phyloP scores from a whole-genome alignment of 2,329 filamentous ascomycete species.

The Zarea fungicola region DNA sequence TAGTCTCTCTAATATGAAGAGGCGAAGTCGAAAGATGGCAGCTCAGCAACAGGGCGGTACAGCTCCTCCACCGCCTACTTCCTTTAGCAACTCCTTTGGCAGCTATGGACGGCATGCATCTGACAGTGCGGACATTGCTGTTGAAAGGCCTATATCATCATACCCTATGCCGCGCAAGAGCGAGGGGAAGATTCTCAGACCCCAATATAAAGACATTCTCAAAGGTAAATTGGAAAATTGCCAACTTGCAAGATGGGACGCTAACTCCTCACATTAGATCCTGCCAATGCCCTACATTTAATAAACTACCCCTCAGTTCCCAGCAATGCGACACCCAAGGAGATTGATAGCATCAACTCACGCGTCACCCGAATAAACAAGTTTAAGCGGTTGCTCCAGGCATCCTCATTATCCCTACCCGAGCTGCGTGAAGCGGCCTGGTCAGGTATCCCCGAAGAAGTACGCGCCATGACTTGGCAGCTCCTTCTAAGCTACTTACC shows the following conservation, averaged over 20 bases:
- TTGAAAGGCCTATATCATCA: slow-evolving; percentile 74
- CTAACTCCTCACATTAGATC: slow-evolving; percentile 43
- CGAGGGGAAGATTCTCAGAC: slow-evolving; percentile 91
- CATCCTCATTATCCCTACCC: slow-evolving; percentile 78
- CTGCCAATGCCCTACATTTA: slow-evolving; percentile 89
- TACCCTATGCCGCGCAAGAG: slow-evolving; percentile 86
- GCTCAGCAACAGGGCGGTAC: slow-evolving; percentile 32
- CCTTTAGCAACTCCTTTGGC: slow-evolving; percentile 33
- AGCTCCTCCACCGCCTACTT: slow-evolving; percentile 28
- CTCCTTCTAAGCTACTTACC: slow-evolving; percentile 90
- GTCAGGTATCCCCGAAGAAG: slow-evolving; percentile 91
- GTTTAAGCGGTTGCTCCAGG: slow-evolving; percentile 92
- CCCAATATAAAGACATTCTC: slow-evolving; percentile 96
- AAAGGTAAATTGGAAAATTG: slow-evolving; percentile 45
- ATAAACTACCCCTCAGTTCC: slow-evolving; percentile 81
- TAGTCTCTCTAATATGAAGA: slow-evolving; percentile 85
- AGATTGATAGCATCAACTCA: slow-evolving; percentile 79
- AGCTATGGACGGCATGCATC: slow-evolving; percentile 54
- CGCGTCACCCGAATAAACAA: slow-evolving; percentile 95
- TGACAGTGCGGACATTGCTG: slow-evolving; percentile 89
- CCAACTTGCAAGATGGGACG: slow-evolving; percentile 15
- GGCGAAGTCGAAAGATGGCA: slow-evolving; percentile 55
- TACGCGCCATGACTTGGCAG: slow-evolving; percentile 99
- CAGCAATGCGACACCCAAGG: slow-evolving; percentile 70
- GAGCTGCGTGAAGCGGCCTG: slow-evolving; percentile 84